These are phyloP conservation scores for Collybiopsis confluens DNA, from an alignment of 768 basidiomycete species.

Conservation along the genomic window DNA sequence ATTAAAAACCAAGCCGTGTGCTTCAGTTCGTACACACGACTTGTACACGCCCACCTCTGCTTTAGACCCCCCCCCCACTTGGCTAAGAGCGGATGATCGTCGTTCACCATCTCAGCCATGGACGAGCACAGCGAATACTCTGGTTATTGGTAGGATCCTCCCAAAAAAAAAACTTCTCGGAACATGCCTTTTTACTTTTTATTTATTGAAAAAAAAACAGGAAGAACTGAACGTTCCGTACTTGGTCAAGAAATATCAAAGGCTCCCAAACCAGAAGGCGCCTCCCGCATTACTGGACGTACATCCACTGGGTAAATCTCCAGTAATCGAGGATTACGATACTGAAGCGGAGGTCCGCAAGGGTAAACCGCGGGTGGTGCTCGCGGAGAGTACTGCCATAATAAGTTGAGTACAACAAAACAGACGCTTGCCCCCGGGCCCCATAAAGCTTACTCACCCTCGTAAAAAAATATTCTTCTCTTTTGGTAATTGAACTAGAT, in stretches of 20 bases:
- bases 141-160: constrained; percentile 30
- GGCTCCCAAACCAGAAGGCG: constrained; percentile 24
- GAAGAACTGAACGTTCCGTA: constrained; percentile 49
- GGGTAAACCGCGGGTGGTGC: no score
- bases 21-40: no score
- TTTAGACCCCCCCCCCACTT: no score
- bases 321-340: constrained; percentile 16
- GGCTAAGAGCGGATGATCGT: background rate
- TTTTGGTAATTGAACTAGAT: constrained; percentile 23
- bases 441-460: no score
- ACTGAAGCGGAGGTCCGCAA: constrained; percentile 44
- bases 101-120: background rate
- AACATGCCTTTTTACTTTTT: background rate
- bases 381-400: constrained; percentile 38
- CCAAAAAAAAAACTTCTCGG: background rate
- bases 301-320: constrained; percentile 41
- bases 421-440: no score
- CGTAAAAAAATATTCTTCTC: no score
- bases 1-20: no score
- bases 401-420: no score
- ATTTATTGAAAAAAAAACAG: constrained; percentile 25
- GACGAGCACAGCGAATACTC: constrained; percentile 20
- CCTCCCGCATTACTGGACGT: constrained; percentile 32
- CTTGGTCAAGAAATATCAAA: constrained; percentile 37
- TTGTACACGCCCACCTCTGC: no score